Base-by-base conservation (phyloP, 169 alveolate species). In the Besnoitia besnoiti region DNA sequence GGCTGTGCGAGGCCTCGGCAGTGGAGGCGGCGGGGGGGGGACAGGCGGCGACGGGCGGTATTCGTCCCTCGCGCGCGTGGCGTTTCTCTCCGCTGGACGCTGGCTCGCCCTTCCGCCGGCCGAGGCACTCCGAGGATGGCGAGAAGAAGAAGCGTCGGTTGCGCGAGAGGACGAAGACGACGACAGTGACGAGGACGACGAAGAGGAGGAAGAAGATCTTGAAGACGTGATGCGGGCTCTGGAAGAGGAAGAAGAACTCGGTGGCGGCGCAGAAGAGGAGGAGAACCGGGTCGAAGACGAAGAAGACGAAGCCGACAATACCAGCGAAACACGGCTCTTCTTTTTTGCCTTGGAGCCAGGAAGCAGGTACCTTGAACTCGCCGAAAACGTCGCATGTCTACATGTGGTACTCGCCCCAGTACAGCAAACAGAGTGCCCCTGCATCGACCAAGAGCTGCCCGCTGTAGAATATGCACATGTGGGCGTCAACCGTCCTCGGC, bases 1-100 rank as follows among this genome's bases (percentile, higher is more conserved):
- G 82, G 82, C 82, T 2, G 82, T 73, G 3, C 82, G 82, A 1
- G 82, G 82, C 47, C 82, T 73, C 30, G 82, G 47, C 14, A 42
- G 39, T 27, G 82, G 82, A 1, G 8, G 82, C n/a, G 82, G 82
- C 39, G 82, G 24, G 2, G 82, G 44, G n/a, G 46, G 82, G 67
- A 55, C n/a, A n/a, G n/a, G n/a, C 24, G 67, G 12, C 33, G 67
- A 55, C 33, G 67, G 33, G 27, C 12, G 67, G 30, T 55, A 55
- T 55, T n/a, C 24, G 67, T 55, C 67, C 24, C 30, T 55, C 4
- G 67, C 67, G 7, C 67, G 67, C 3, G 24, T 55, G 33, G 67
- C 67, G n/a, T 55, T 55, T 55, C 67, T 55, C 67, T 55, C 82
- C 1, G 46, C 82, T 30, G 47, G 47, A 73, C 46, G 82, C 46